These are phyloP conservation scores for Amanita fuliginea DNA, from an alignment of 768 basidiomycete species.

Conservation along the genomic window DNA sequence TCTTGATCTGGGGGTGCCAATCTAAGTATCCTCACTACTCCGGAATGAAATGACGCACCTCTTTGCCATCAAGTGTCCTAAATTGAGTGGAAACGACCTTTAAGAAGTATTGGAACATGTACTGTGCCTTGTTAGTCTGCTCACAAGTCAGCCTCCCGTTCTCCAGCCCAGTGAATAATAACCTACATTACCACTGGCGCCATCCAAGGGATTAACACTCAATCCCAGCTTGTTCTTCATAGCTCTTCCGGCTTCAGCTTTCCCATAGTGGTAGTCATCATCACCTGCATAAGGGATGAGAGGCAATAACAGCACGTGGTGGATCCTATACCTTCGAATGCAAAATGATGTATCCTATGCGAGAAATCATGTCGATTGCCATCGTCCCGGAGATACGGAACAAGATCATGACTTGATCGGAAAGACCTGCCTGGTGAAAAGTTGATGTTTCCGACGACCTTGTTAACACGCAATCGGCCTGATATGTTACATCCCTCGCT, in stretches of 20 bases:
- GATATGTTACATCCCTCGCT: conserved; percentile 91
- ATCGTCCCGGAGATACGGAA: conserved; percentile 88
- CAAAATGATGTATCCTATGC: conserved; percentile 72
- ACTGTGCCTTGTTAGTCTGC: conserved; percentile 69
- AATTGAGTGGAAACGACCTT: conserved; percentile 98
- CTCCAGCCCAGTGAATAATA: not conserved
- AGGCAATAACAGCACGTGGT: not conserved
- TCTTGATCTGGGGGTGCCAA: conserved; percentile 53
- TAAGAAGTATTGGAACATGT: conserved; percentile 99
- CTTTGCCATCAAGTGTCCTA: conserved; percentile 65
- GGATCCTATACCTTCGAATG: conserved; percentile 47
- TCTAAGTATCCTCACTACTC: not conserved
- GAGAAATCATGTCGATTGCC: conserved; percentile 89
- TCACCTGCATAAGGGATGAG: conserved; percentile 33
- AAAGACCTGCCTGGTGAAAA: conserved; percentile 94
- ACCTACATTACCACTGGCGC: conserved; percentile 44
- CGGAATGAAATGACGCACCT: conserved; percentile 28
- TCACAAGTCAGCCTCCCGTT: not conserved
- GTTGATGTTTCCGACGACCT: conserved; percentile 93
- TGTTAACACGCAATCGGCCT: conserved; percentile 90
- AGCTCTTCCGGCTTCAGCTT: conserved; percentile 45
- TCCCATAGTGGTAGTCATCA: conserved; percentile 67
- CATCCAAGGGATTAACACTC: conserved; percentile 65
- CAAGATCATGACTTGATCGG: conserved; percentile 78
- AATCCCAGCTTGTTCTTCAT: conserved; percentile 72